Conservation (phyloP, 495 filamentous ascomycete genomes). For the Bacidia rubella region DNA sequence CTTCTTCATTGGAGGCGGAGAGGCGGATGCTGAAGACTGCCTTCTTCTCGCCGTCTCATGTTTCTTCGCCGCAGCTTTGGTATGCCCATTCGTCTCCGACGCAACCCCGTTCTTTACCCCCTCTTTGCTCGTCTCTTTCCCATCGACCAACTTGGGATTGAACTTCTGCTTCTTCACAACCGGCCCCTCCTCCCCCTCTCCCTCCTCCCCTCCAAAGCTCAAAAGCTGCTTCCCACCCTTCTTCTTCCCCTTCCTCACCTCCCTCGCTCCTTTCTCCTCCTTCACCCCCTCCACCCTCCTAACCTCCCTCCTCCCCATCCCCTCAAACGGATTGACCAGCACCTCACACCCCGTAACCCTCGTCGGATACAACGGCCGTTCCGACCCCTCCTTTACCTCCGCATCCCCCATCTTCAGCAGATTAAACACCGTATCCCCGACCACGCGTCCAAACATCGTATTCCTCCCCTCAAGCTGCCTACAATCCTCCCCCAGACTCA, state of each 20-base stretch:
- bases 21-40: conserved; percentile 12
- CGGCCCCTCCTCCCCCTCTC: conserved; percentile 46
- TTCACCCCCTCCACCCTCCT: conserved; percentile 26
- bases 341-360: conserved; percentile 71
- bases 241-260: conserved; percentile 58
- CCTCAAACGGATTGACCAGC: conserved; percentile 78
- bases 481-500: conserved; percentile 65
- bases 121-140: conserved; percentile 21
- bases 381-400: conserved; percentile 66
- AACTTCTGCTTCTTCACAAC: conserved; percentile 79
- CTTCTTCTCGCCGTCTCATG: conserved; percentile 15
- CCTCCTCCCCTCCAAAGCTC: conserved; percentile 84
- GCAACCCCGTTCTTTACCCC: conserved; percentile 14
- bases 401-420: conserved; percentile 81
- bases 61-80: conserved; percentile 9
- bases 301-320: conserved; percentile 57
- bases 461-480: conserved; percentile 82
- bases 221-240: conserved; percentile 64
- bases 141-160: conserved; percentile 67
- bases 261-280: conserved; percentile 21
- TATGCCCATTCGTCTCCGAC: conserved; percentile 16
- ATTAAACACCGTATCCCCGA: conserved; percentile 91
- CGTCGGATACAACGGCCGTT: conserved; percentile 75
- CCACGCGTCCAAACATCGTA: conserved; percentile 85
- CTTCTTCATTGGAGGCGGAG: conserved; percentile 22